Evolutionary conservation across 1,284 basidiomycete species (phyloP), one percentile per base, ranked within the genome.

Genomic region (Fomitiporia mediterranea): DNA sequence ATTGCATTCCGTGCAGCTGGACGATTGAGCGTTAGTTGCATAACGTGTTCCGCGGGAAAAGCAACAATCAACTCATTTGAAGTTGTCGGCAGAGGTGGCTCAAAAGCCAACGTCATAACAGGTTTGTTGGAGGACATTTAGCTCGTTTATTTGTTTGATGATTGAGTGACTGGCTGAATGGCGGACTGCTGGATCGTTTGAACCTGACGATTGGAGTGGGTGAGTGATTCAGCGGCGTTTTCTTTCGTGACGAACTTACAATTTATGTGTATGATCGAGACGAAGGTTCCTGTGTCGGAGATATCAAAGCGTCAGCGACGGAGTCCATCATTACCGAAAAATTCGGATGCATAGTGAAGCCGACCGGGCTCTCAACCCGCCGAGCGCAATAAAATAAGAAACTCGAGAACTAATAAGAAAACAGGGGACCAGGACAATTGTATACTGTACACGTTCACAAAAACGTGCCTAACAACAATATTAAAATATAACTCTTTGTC

Each of bases 1-100:
- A 94, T 81, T 0, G 89, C 84, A 64, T 94, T 93, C 63, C 90
- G 78, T 19, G 77, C 69, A 55, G 77, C 75, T 0, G 90, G 89
- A 6, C 90, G 77, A 69, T 93, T 93, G 63, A 94, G 71, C 1
- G 82, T 83, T 54, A 94, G 68, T 35, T 86, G 76, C 21, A 93
- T 71, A 8, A 89, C 79, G 70, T 91, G 88, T 6, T 82, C 76
- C 13, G 67, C 66, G 0, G 88, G 88, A 56, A 85, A 83, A 0
- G 76, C 68, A 30, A 89, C 74, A 23, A 77, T 69, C 64, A 91
- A 72, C 60, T 84, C 70, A 13, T 74, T 68, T 0, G 83, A 84
- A 63, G 81, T 80, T 4, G 68, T 25, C 13, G 83, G 83, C 4
- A 74, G 42, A 13, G 44, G 39, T 13, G 28, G 43, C 32, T 39